These are phyloP conservation scores for Akanthomyces muscarius DNA, from an alignment of 2,329 filamentous ascomycete species.

Conservation along the genomic window DNA sequence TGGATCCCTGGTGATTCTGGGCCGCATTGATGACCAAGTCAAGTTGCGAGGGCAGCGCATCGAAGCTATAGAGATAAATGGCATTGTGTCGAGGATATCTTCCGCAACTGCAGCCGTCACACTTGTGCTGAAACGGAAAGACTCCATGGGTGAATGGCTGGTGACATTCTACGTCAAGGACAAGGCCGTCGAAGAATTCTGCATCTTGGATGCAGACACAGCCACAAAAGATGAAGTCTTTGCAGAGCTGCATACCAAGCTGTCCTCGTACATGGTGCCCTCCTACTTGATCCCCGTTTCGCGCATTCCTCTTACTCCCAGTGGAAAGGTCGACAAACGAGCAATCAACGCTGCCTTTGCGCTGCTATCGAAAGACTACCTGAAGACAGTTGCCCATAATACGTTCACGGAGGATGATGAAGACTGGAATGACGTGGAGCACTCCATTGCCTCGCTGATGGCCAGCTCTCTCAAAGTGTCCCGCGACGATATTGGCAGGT, in stretches of 20 bases:
- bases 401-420: slow-evolving; percentile 30
- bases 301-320: slow-evolving; percentile 64
- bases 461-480: slow-evolving; percentile 46
- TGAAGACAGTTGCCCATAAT: slow-evolving; percentile 35
- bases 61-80: slow-evolving; percentile 72
- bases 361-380: slow-evolving; percentile 39
- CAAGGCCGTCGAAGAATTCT: slow-evolving; percentile 26
- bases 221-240: slow-evolving; percentile 46
- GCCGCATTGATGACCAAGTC: slow-evolving; percentile 73
- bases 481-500: slow-evolving; percentile 48
- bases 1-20: slow-evolving; percentile 68
- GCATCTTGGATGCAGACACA: slow-evolving; percentile 34
- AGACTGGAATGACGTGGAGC: slow-evolving; percentile 54
- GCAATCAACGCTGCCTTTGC: slow-evolving; percentile 47
- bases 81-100: slow-evolving; percentile 49
- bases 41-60: slow-evolving; percentile 79
- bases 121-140: slow-evolving; percentile 47
- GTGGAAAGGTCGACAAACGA: slow-evolving; percentile 68
- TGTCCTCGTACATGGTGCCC: slow-evolving; percentile 79
- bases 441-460: slow-evolving; percentile 51
- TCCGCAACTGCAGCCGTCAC: slow-evolving; percentile 60
- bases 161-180: slow-evolving; percentile 65
- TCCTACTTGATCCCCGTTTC: slow-evolving; percentile 67
- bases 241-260: slow-evolving; percentile 45
- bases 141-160: slow-evolving; percentile 47